Evolutionary conservation across 1,139 yeast genomes (phyloP).

Genomic region (Yamadazyma oceani): DNA sequence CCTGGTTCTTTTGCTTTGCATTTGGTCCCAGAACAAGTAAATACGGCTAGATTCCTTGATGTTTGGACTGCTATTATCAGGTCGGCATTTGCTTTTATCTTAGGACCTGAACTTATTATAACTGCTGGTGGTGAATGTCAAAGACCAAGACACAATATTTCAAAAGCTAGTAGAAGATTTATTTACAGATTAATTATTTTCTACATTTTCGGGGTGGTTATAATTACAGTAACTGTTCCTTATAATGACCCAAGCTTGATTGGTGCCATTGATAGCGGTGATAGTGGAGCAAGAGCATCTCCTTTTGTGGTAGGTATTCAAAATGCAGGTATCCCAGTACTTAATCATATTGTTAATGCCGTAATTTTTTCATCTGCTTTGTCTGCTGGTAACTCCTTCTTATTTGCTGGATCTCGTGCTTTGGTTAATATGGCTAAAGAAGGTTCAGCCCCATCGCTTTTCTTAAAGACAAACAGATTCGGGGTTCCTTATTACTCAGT

Average conservation of each 20-base stretch:
- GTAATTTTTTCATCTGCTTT: slow-evolving; percentile 52
- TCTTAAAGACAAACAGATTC: slow-evolving; percentile 38
- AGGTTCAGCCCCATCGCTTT: slow-evolving; percentile 48
- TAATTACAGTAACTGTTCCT: slow-evolving; percentile 48
- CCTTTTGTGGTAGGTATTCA: slow-evolving; percentile 57
- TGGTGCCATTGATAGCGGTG: slow-evolving; percentile 37
- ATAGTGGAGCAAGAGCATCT: slow-evolving; percentile 29
- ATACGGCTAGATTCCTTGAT: slow-evolving; percentile 26
- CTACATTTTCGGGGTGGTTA: slow-evolving; percentile 43
- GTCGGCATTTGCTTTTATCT: slow-evolving; percentile 33
- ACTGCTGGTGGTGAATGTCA: slow-evolving; percentile 49
- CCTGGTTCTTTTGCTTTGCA: slow-evolving; percentile 26
- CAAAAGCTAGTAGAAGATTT: slow-evolving; percentile 47
- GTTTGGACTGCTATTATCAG: slow-evolving; percentile 31
- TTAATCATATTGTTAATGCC: slow-evolving; percentile 53
- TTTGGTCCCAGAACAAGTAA: slow-evolving; percentile 17
- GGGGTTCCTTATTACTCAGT: slow-evolving; percentile 38
- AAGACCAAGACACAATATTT: slow-evolving; percentile 48
- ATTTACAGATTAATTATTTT: slow-evolving; percentile 45
- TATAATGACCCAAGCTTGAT: slow-evolving; percentile 37
- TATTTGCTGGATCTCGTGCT: slow-evolving; percentile 44
- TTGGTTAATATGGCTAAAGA: slow-evolving; percentile 48
- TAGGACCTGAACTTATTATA: slow-evolving; percentile 53
- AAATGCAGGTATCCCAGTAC: slow-evolving; percentile 47
- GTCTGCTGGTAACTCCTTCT: slow-evolving; percentile 49